These are phyloP conservation scores for Daldinia caldariorum DNA, from an alignment of 495 filamentous ascomycete species.

Conservation along the genomic window DNA sequence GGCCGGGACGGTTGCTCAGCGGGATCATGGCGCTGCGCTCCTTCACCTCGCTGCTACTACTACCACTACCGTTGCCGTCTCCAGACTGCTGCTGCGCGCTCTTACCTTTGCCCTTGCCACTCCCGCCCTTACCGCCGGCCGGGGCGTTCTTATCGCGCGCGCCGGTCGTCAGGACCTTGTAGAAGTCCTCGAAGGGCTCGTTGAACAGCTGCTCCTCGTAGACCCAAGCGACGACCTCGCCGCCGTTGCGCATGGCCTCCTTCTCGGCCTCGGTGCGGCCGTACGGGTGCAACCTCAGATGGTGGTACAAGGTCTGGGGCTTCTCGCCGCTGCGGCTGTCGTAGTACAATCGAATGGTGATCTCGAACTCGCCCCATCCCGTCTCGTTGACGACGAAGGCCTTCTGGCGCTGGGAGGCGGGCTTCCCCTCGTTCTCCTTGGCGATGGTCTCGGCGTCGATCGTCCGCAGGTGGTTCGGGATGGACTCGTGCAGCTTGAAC, in stretches of 20 bases:
- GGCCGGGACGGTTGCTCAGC: constrained; percentile 65
- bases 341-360: constrained; percentile 92
- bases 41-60: constrained; percentile 60
- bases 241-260: constrained; percentile 67
- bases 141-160: constrained; percentile 51
- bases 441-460: constrained; percentile 68
- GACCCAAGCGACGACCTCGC: constrained; percentile 74
- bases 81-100: constrained; percentile 12
- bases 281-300: constrained; percentile 90
- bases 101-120: constrained; percentile 55
- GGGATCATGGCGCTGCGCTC: constrained; percentile 77
- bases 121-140: constrained; percentile 52
- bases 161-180: constrained; percentile 79
- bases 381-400: constrained; percentile 86
- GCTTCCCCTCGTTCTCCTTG: constrained; percentile 59
- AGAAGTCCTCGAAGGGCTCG: constrained; percentile 91
- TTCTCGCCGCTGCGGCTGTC: constrained; percentile 86
- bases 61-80: constrained; percentile 22
- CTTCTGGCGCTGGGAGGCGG: constrained; percentile 49
- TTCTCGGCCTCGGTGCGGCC: constrained; percentile 77
- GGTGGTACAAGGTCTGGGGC: constrained; percentile 89
- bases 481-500: constrained; percentile 97
- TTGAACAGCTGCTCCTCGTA: constrained; percentile 96
- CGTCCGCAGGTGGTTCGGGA: constrained; percentile 83
- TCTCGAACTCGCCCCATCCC: constrained; percentile 98